These are phyloP conservation scores for Chlamydomonas incerta DNA, from an alignment of 139 green algal genomes.

Conservation along the genomic window DNA sequence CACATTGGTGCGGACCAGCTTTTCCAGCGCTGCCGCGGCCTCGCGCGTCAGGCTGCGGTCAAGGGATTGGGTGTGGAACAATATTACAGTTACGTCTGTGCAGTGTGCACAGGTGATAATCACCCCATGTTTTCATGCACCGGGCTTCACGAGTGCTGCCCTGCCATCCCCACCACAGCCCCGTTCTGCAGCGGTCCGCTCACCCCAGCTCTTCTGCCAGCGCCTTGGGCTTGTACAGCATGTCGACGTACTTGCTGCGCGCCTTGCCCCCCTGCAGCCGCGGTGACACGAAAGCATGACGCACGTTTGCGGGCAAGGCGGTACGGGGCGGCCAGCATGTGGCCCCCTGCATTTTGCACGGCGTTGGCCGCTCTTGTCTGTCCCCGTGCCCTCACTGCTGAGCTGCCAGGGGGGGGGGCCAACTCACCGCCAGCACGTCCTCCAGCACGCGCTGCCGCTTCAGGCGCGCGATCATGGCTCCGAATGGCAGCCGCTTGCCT, in stretches of 20 bases:
- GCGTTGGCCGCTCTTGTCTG: no score
- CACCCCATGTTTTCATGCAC: not conserved
- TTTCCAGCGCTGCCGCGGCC: no score
- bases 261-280: conserved; percentile 8
- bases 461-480: conserved; percentile 30
- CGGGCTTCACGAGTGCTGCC: not conserved
- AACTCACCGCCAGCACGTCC: conserved; percentile 27
- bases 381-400: no score
- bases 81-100: no score
- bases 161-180: not conserved
- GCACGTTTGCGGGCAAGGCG: not conserved
- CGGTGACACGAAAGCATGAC: not conserved
- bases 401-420: no score
- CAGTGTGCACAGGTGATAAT: no score
- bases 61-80: no score
- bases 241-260: conserved; percentile 28
- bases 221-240: conserved; percentile 26
- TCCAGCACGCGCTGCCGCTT: conserved; percentile 28
- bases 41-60: no score
- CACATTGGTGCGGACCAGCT: no score
- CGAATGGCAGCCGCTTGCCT: conserved; percentile 29
- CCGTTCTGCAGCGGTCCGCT: not conserved
- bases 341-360: no score
- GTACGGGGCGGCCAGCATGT: not conserved
- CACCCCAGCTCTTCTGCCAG: not conserved